phyloP scores from a whole-genome alignment of 441 rosid species.

The Aleurites moluccanus region DNA sequence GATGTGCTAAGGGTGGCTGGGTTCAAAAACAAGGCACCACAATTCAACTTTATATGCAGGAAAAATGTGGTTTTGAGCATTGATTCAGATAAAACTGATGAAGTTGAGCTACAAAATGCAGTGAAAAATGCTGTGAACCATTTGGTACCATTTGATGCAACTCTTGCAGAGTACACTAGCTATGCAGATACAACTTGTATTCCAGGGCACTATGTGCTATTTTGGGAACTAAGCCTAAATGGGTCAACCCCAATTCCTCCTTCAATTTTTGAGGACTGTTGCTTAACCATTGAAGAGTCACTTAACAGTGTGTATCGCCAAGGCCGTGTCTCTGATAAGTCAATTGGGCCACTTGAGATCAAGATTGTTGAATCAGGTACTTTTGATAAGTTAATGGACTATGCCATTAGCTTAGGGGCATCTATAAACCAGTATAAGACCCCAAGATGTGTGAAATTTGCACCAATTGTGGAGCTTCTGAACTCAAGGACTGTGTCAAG shows the following conservation, averaged over 20 bases:
- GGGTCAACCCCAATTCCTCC: conserved; percentile 48
- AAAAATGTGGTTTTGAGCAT: conserved; percentile 62
- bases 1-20: conserved; percentile 61
- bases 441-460: conserved; percentile 59
- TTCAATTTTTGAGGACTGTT: conserved; percentile 58
- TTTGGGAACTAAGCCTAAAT: conserved; percentile 47
- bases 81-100: conserved; percentile 67
- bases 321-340: conserved; percentile 57
- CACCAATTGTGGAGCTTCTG: conserved; percentile 56
- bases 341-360: conserved; percentile 61
- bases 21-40: conserved; percentile 70
- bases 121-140: conserved; percentile 50
- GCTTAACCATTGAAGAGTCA: conserved; percentile 60
- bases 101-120: conserved; percentile 60
- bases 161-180: conserved; percentile 56
- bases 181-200: conserved; percentile 46
- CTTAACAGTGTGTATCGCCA: conserved; percentile 64
- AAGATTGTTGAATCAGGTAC: conserved; percentile 55
- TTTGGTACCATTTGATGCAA: conserved; percentile 48
- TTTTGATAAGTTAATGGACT: conserved; percentile 69
- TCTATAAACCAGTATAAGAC: conserved; percentile 67
- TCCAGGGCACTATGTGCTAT: conserved; percentile 62
- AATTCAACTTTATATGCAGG: conserved; percentile 60
- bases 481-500: conserved; percentile 43
- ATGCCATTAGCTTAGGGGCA: conserved; percentile 56